These are phyloP conservation scores for Chlamydomonas applanata DNA, from an alignment of 139 green algal species.

Conservation along the genomic window DNA sequence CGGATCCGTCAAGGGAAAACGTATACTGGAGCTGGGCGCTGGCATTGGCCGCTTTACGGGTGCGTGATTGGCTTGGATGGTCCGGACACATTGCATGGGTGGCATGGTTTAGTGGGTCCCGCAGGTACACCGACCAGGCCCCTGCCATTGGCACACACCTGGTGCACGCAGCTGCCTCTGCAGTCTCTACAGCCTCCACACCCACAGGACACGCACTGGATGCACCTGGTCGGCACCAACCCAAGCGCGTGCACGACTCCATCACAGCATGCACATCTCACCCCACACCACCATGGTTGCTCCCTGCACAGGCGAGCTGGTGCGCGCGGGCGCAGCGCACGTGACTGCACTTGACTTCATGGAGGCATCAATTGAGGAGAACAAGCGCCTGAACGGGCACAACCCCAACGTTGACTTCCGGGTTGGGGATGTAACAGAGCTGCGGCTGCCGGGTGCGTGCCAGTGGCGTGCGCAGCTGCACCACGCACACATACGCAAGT, in stretches of 20 bases:
- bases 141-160: too few species aligned
- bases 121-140: too few species aligned
- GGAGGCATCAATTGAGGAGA: constrained; percentile 73
- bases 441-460: constrained; percentile 39
- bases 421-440: constrained; percentile 64
- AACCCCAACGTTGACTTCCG: constrained; percentile 56
- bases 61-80: too few species aligned
- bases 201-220: too few species aligned
- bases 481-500: background rate
- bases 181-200: too few species aligned
- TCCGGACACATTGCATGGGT: too few species aligned
- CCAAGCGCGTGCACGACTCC: too few species aligned
- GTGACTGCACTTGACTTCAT: constrained; percentile 88
- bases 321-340: constrained; percentile 31
- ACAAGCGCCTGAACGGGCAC: constrained; percentile 32
- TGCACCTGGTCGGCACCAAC: too few species aligned
- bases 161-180: too few species aligned
- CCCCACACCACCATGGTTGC: too few species aligned
- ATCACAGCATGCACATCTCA: too few species aligned
- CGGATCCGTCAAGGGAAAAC: constrained; percentile 59
- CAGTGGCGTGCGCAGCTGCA: background rate
- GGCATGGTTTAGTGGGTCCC: too few species aligned
- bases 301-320: background rate
- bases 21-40: constrained; percentile 82
- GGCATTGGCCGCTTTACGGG: constrained; percentile 90